Conservation (phyloP, 1,284 basidiomycete genomes). For the Apiotrichum domesticum region DNA sequence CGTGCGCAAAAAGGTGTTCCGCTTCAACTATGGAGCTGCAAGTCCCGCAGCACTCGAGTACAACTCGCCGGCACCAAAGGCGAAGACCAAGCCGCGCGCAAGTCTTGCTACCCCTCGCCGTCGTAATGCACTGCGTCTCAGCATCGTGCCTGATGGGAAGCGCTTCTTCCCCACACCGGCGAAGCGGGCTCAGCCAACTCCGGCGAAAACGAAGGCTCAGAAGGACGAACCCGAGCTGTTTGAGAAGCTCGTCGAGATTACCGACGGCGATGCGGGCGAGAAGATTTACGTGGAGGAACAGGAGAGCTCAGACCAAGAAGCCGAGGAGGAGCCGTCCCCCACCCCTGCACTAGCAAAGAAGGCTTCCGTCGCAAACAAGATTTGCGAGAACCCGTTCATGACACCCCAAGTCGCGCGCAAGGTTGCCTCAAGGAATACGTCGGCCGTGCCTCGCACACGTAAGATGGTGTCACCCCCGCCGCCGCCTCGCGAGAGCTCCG, state of each 20-base stretch:
- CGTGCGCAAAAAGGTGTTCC: slow-evolving; percentile 41
- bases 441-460: slow-evolving; percentile 27
- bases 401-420: slow-evolving; percentile 28
- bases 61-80: background rate
- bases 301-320: slow-evolving; percentile 14
- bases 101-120: background rate
- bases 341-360: slow-evolving; percentile 27
- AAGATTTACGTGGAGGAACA: slow-evolving; percentile 35
- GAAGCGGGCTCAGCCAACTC: slow-evolving; percentile 9
- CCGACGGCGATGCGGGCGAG: slow-evolving; percentile 38
- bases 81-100: background rate
- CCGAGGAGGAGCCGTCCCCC: slow-evolving; percentile 6
- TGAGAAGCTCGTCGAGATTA: slow-evolving; percentile 23
- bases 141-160: slow-evolving; percentile 36
- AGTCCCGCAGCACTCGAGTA: background rate
- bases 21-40: slow-evolving; percentile 34
- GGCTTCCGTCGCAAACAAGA: background rate
- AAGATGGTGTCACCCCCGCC: slow-evolving; percentile 2
- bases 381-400: slow-evolving; percentile 25
- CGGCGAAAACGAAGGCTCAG: slow-evolving; percentile 4
- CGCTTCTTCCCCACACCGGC: slow-evolving; percentile 36
- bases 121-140: slow-evolving; percentile 26
- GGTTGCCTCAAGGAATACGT: slow-evolving; percentile 21
- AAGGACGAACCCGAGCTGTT: slow-evolving; percentile 5
- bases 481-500: background rate